These are phyloP conservation scores for Auricularia auricula-judae DNA, from an alignment of 768 basidiomycete genomes.

Conservation along the genomic window DNA sequence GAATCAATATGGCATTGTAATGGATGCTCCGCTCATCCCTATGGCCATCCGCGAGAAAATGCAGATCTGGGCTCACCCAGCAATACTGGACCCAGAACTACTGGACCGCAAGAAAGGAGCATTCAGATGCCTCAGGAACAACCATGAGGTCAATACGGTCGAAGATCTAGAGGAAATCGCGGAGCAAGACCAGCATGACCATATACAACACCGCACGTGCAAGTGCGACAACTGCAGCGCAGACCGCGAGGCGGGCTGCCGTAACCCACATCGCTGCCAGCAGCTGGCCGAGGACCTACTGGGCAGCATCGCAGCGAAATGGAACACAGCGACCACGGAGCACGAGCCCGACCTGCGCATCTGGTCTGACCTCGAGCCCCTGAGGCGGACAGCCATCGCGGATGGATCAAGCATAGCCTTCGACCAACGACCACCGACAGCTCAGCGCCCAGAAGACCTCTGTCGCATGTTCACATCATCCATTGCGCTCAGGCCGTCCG, in stretches of 20 bases:
- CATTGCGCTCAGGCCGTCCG: too few species aligned
- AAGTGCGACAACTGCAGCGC: neutral
- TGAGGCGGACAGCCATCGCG: too few species aligned
- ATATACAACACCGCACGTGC: neutral
- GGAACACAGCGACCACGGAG: too few species aligned
- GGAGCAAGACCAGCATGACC: neutral
- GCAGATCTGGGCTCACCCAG: neutral
- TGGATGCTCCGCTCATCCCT: neutral
- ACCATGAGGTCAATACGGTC: neutral
- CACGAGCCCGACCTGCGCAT: too few species aligned
- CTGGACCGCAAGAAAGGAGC: neutral
- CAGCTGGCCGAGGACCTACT: too few species aligned
- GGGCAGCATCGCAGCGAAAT: too few species aligned
- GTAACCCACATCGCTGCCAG: too few species aligned
- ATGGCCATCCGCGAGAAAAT: neutral
- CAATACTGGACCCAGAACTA: neutral
- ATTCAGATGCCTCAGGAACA: neutral
- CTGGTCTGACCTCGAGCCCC: too few species aligned
- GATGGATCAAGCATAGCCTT: too few species aligned
- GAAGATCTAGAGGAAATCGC: neutral
- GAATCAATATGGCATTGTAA: neutral
- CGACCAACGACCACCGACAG: too few species aligned
- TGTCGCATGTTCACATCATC: too few species aligned
- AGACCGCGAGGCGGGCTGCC: neutral
- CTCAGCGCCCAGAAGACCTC: too few species aligned